Evolutionary conservation across 129 eudicot genomes (phyloP).

Genomic region (Helianthus tuberosus): DNA sequence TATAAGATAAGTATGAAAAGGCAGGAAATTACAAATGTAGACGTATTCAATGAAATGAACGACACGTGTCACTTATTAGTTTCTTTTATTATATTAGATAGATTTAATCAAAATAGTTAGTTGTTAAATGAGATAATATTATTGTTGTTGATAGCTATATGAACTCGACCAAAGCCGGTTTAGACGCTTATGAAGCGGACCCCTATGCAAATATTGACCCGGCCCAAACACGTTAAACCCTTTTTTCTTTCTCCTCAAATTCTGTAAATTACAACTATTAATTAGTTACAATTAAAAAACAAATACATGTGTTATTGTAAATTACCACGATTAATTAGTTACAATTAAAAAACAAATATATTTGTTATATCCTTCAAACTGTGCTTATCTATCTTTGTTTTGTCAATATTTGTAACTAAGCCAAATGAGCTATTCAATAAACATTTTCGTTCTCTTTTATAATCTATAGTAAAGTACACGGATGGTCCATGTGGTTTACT

Average conservation of each 20-base stretch:
- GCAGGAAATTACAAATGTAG: too few relatives aligned
- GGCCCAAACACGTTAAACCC: conserved; percentile 33
- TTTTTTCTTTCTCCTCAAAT: conserved; percentile 5
- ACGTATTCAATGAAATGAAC: too few relatives aligned
- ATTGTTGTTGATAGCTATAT: neutral
- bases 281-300: neutral
- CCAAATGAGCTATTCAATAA: too few relatives aligned
- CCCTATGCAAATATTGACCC: conserved; percentile 36
- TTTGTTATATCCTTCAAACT: neutral
- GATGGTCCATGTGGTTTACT: too few relatives aligned
- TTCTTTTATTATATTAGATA: too few relatives aligned
- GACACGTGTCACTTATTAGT: too few relatives aligned
- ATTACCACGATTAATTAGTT: neutral
- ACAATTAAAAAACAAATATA: neutral
- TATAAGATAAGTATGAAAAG: too few relatives aligned
- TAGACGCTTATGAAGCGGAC: conserved; percentile 20
- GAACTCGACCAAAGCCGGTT: conserved; percentile 40
- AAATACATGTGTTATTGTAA: neutral
- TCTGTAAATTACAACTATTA: neutral
- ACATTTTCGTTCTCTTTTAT: too few relatives aligned
- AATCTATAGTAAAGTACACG: too few relatives aligned
- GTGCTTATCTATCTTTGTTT: too few relatives aligned
- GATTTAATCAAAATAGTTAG: neutral
- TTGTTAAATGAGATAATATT: too few relatives aligned
- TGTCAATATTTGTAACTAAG: too few relatives aligned